Base-by-base conservation (phyloP, 192 early-diverging fungal species). In the Coemansia sp. region DNA sequence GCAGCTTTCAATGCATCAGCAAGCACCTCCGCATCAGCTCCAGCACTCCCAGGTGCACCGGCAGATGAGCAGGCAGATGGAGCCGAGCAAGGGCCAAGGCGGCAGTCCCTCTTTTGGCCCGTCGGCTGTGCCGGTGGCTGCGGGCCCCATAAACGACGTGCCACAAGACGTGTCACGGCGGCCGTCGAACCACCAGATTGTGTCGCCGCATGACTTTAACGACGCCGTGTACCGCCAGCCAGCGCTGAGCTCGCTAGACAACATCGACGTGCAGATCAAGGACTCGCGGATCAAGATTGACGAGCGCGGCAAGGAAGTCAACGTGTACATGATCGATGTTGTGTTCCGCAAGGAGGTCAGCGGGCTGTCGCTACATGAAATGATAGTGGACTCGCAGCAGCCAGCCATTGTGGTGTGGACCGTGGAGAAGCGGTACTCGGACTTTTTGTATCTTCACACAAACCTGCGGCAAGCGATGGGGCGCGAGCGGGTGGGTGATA, bases 361-460 rank as follows among this genome's bases (percentile, higher is more conserved):
- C 28, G 67, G 67, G 9, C 47, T 77, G 50, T 77, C 68, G 47
- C 55, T 77, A 43, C 63, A 66, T 26, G 74, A 77, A 59, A 67
- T 67, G 9, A 60, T 72, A 28, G 55, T 57, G 10, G 68, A 71
- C 30, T 56, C 74, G 48, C 63, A 66, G 55, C 62, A 55, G 44
- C 38, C 53, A 10, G 77, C 72, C 32, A 76, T 79, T 25, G 80
- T 82, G 34, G 55, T 89, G 40, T 94, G 93, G 92, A 84, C 81
- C 8, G 78, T 92, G 39, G 90, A 92, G 57, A 96, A 96, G 63
- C 71, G 83, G 25, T 94, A 93, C 61, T 81, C 84, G 2, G 93
- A 96, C 61, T 93, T 96, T 70, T 56, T 91, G 27, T 53, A 73
- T 22, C 70, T 96, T 18, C 91, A 96, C 73, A 70, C 66, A 29